A percentile compares a stretch with the other conserved stretches of the same genome.
Evolutionary conservation across 2,329 filamentous ascomycete species (phyloP).

Genomic region (Exserohilum turcica): DNA sequence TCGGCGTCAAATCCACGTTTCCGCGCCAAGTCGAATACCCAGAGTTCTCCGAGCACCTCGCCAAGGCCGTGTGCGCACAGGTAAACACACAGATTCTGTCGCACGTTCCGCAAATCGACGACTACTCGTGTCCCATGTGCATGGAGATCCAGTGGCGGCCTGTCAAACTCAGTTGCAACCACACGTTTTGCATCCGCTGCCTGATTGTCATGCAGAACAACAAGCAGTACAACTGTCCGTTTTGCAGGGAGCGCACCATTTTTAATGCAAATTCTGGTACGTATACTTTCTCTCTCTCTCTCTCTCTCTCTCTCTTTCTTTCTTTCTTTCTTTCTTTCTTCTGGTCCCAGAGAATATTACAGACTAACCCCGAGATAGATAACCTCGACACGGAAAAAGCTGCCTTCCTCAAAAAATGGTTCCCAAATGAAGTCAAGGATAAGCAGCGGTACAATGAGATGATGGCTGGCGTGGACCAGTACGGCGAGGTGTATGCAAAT

Average conservation of each 20-base stretch:
- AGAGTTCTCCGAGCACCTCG: slow-evolving; percentile 67
- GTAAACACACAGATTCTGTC: slow-evolving; percentile 74
- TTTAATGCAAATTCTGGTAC: slow-evolving; percentile 70
- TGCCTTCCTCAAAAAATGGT: slow-evolving; percentile 74
- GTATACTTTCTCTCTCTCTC: slow-evolving; percentile 24
- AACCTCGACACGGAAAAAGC: slow-evolving; percentile 72
- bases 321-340: slow-evolving; percentile 2
- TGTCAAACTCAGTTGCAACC: slow-evolving; percentile 74
- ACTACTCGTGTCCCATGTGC: slow-evolving; percentile 83
- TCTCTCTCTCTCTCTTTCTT: slow-evolving; percentile 4
- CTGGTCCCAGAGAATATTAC: background rate
- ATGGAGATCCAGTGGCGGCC: slow-evolving; percentile 80
- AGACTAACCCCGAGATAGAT: slow-evolving; percentile 49
- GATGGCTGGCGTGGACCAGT: slow-evolving; percentile 74
- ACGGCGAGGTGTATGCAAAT: slow-evolving; percentile 67
- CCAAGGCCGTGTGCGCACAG: slow-evolving; percentile 75
- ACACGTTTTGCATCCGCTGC: slow-evolving; percentile 84
- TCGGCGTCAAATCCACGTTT: slow-evolving; percentile 70
- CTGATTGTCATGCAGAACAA: slow-evolving; percentile 78
- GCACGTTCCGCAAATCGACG: slow-evolving; percentile 79
- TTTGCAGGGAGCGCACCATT: slow-evolving; percentile 75
- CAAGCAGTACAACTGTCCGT: slow-evolving; percentile 70
- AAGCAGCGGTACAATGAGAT: slow-evolving; percentile 71
- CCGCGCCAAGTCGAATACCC: slow-evolving; percentile 62
- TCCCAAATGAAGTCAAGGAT: slow-evolving; percentile 71